These are phyloP conservation scores for Blastobotrys arbuscula DNA, from an alignment of 1,139 yeast genomes.

Conservation along the genomic window DNA sequence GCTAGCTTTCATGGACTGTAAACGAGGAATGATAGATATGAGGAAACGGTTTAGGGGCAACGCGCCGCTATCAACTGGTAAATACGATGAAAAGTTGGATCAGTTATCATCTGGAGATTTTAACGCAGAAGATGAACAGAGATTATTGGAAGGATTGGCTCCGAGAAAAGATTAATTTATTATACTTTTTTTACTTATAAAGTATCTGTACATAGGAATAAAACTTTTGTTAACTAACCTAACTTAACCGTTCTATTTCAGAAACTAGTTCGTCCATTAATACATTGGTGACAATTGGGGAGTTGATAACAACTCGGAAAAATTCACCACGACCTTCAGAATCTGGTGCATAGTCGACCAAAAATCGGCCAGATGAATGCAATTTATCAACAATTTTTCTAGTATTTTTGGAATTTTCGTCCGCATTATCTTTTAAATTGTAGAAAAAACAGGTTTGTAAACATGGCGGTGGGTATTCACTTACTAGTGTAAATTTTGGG, in stretches of 20 bases:
- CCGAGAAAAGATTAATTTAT: background rate
- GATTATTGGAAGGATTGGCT: slow-evolving; percentile 14
- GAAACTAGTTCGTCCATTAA: slow-evolving; percentile 40
- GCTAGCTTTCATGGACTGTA: slow-evolving; percentile 83
- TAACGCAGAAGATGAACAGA: slow-evolving; percentile 67
- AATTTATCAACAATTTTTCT: slow-evolving; percentile 57
- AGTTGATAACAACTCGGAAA: slow-evolving; percentile 77
- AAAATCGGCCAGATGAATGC: slow-evolving; percentile 57
- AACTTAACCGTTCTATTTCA: slow-evolving; percentile 26
- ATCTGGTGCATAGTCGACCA: slow-evolving; percentile 79
- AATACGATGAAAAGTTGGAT: slow-evolving; percentile 79
- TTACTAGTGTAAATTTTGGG: slow-evolving; percentile 48
- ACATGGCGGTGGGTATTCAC: slow-evolving; percentile 62
- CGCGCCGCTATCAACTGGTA: slow-evolving; percentile 89
- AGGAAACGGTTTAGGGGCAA: slow-evolving; percentile 85
- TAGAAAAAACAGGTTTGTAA: slow-evolving; percentile 81
- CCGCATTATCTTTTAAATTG: slow-evolving; percentile 40
- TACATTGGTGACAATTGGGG: slow-evolving; percentile 49
- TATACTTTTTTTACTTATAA: background rate
- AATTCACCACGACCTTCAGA: slow-evolving; percentile 61
- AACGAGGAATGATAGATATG: slow-evolving; percentile 55
- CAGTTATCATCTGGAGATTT: slow-evolving; percentile 75
- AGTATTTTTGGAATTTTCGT: slow-evolving; percentile 53
- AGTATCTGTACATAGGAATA: slow-evolving; percentile 1
- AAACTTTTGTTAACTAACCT: slow-evolving; percentile 21